These are phyloP conservation scores for Heterobasidion irregulare DNA, from an alignment of 1,284 basidiomycete genomes.

Conservation along the genomic window DNA sequence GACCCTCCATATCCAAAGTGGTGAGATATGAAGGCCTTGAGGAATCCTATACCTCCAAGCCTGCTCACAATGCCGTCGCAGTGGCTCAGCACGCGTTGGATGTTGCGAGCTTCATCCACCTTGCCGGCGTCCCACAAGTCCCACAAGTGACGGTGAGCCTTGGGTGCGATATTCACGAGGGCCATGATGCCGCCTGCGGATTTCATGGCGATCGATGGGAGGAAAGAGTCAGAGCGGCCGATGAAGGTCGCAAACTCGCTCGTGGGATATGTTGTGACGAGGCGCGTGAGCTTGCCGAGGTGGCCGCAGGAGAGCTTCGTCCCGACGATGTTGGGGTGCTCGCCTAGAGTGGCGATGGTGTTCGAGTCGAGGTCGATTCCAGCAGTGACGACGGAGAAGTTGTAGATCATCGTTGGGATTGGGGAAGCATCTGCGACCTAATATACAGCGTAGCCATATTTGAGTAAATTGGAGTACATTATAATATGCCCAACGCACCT, in stretches of 20 bases:
- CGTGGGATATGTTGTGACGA: constrained; percentile 47
- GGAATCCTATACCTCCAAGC: constrained; percentile 62
- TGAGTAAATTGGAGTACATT: background rate
- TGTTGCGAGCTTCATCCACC: constrained; percentile 53
- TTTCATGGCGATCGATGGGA: constrained; percentile 61
- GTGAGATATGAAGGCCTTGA: constrained; percentile 62
- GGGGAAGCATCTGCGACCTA: constrained; percentile 78
- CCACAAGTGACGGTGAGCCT: constrained; percentile 59
- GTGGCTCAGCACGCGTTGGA: constrained; percentile 66
- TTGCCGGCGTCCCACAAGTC: constrained; percentile 50
- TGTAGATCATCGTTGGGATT: constrained; percentile 86
- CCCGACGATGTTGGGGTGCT: constrained; percentile 85
- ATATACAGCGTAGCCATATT: constrained; percentile 9
- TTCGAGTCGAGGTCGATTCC: constrained; percentile 87
- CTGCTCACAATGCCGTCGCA: constrained; percentile 68
- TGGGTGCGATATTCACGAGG: constrained; percentile 72
- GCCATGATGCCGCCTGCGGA: constrained; percentile 69
- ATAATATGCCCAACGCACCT: constrained; percentile 27
- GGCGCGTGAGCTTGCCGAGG: constrained; percentile 76
- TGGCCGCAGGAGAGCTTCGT: constrained; percentile 83
- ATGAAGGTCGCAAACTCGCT: constrained; percentile 55
- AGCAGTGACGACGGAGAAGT: constrained; percentile 78
- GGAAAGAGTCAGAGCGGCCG: constrained; percentile 57
- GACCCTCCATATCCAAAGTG: constrained; percentile 65
- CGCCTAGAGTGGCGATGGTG: constrained; percentile 60